Evolutionary conservation across 2,329 filamentous ascomycete species (phyloP).

Genomic region (Talaromyces funiculosus): DNA sequence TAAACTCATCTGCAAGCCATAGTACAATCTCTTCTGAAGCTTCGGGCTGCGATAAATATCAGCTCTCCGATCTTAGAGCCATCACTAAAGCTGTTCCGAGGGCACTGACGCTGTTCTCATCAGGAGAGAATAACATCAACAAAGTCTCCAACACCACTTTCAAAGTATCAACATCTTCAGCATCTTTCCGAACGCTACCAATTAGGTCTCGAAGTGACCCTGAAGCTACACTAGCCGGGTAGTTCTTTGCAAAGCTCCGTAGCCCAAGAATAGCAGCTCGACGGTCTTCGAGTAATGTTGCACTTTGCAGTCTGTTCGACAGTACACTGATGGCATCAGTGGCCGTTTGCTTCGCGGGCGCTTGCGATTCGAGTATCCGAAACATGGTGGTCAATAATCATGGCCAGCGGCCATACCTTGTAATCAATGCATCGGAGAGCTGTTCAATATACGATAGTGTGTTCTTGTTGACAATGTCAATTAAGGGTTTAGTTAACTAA

Average conservation of each 20-base stretch:
- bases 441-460: not conserved
- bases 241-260: slow-evolving; percentile 92
- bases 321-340: slow-evolving; percentile 89
- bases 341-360: slow-evolving; percentile 92
- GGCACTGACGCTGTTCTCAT: slow-evolving; percentile 53
- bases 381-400: slow-evolving; percentile 44
- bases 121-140: slow-evolving; percentile 79
- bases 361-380: slow-evolving; percentile 60
- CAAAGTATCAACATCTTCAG: slow-evolving; percentile 91
- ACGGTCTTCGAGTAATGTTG: slow-evolving; percentile 88
- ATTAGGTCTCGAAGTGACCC: slow-evolving; percentile 88
- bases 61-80: not conserved
- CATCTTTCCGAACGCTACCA: slow-evolving; percentile 75
- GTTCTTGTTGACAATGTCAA: not conserved
- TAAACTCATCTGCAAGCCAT: slow-evolving; percentile 97
- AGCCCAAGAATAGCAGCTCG: slow-evolving; percentile 88
- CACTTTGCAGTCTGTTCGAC: slow-evolving; percentile 78
- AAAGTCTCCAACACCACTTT: slow-evolving; percentile 93
- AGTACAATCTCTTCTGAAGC: slow-evolving; percentile 92
- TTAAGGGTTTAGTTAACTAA: not conserved
- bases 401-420: slow-evolving; percentile 30
- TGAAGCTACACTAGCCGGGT: slow-evolving; percentile 90
- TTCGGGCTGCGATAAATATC: slow-evolving; percentile 59
- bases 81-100: not conserved
- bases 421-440: slow-evolving; percentile 10